Base-by-base conservation (phyloP, 192 early-diverging fungal genomes). In the Blastocladiella britannica region DNA sequence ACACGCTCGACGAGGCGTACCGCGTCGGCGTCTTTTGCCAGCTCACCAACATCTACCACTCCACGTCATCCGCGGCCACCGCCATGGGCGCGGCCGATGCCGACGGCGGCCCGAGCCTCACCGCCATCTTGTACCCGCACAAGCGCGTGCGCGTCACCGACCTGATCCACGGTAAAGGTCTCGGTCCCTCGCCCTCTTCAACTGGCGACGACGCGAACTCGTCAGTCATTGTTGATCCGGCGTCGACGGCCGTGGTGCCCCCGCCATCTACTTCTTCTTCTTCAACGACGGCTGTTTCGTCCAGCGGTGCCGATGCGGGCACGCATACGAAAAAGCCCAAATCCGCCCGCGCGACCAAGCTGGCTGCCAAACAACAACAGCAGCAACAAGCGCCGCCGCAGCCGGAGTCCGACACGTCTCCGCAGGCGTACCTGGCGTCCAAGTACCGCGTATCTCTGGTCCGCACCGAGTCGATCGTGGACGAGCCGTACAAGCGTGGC, bases 101-200 rank as follows among this genome's bases (percentile, higher is more conserved):
- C 52, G 77, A 81, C 60, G 80, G 84, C 60, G 56, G 56, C 25
- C 59, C 66, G 18, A 72, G 74, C 6, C 70, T 98, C 28, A 95
- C 94, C 6, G 91, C 93, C 22, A 88, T 95, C 20, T 72, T 98
- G 22, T 98, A 94, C 61, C 94, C 94, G 15, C 90, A 95, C 70
- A 80, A 92, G 26, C 73, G 94, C 47, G 87, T 97, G 37, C 74
- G 80, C 28, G 82, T 93, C 60, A 85, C 74, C 26, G 72, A 76
- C 52, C 64, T 90, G 29, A 37, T 88, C 37, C 12, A 12, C 15
- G n/a, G n/a, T n/a, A n/a, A n/a, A n/a, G n/a, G n/a, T n/a, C n/a
- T n/a, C n/a, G n/a, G n/a, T n/a, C n/a, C n/a, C n/a, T n/a, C n/a
- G n/a, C n/a, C n/a, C n/a, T n/a, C n/a, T n/a, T n/a, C n/a, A n/a